Percentiles rank a stretch among this genome's conserved stretches.
Evolutionary conservation across 2,329 filamentous ascomycete genomes (phyloP).

Genomic region (Polytolypa hystricis): DNA sequence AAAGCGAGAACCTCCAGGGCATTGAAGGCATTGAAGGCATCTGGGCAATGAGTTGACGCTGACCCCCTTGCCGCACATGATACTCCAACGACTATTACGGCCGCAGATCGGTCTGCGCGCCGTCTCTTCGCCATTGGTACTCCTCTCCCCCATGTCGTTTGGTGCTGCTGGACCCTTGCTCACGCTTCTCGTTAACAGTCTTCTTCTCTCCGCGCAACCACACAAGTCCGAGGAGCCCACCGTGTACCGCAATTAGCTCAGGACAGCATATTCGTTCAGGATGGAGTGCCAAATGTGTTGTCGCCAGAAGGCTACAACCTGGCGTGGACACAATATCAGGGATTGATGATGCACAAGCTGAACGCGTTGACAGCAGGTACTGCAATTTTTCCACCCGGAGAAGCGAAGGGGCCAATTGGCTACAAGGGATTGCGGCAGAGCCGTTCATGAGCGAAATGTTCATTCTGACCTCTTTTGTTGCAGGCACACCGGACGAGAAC

Average conservation of each 20-base stretch:
- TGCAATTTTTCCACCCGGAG: conserved; percentile 3
- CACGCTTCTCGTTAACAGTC: conserved; percentile 14
- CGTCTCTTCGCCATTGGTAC: conserved; percentile 25
- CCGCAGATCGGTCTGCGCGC: conserved; percentile 35
- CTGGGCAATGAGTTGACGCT: no score
- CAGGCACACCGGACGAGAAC: conserved; percentile 55
- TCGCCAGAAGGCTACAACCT: conserved; percentile 58
- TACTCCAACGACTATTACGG: conserved; percentile 33
- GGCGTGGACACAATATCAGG: conserved; percentile 76
- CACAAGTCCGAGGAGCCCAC: conserved; percentile 32
- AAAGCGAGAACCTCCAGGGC: no score
- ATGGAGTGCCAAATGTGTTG: conserved; percentile 61
- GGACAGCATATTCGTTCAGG: conserved; percentile 32
- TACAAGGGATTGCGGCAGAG: no score
- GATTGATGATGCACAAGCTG: conserved; percentile 60
- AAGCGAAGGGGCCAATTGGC: no score
- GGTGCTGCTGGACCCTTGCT: conserved; percentile 2
- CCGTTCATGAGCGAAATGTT: not conserved
- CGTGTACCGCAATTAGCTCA: conserved; percentile 39
- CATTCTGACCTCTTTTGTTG: not conserved
- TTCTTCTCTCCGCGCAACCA: conserved; percentile 25
- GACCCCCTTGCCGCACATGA: conserved; percentile 25
- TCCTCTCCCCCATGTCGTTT: conserved; percentile 7
- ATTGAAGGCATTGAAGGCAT: no score
- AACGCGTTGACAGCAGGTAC: conserved; percentile 63